These are phyloP conservation scores for Chloris gayana DNA, from an alignment of 176 grass and related monocot genomes.

Conservation along the genomic window DNA sequence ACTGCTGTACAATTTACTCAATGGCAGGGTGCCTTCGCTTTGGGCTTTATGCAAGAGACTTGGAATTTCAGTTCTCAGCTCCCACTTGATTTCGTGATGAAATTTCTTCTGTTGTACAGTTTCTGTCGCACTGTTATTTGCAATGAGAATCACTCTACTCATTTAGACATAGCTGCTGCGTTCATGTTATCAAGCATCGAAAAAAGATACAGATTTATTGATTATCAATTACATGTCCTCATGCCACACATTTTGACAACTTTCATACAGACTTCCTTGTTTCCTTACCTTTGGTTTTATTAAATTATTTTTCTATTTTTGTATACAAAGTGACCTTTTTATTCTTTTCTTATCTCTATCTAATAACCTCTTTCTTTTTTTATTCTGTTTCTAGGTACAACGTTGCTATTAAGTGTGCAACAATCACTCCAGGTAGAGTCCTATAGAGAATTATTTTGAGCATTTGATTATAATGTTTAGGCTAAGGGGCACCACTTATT, in stretches of 20 bases:
- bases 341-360: conserved; percentile 13
- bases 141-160: background rate
- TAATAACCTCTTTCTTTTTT: background rate
- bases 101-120: background rate
- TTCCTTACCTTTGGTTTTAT: background rate
- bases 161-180: conserved; percentile 1
- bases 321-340: conserved; percentile 2
- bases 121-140: background rate
- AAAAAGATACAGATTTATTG: background rate
- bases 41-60: background rate
- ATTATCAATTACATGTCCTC: background rate
- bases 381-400: conserved; percentile 67
- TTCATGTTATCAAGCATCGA: background rate
- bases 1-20: background rate
- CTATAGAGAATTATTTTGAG: background rate
- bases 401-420: conserved; percentile 96
- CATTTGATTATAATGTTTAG: conserved; percentile 23
- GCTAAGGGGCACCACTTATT: conserved; percentile 12
- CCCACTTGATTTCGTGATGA: background rate
- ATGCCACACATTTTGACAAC: background rate
- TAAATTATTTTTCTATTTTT: background rate
- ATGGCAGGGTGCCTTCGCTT: background rate
- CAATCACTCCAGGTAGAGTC: conserved; percentile 88
- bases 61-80: background rate
- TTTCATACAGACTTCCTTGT: background rate